Evolutionary conservation across 169 alveolate species (phyloP), one percentile per base, ranked within the genome.

Genomic region (Plasmodium chabaudi): DNA sequence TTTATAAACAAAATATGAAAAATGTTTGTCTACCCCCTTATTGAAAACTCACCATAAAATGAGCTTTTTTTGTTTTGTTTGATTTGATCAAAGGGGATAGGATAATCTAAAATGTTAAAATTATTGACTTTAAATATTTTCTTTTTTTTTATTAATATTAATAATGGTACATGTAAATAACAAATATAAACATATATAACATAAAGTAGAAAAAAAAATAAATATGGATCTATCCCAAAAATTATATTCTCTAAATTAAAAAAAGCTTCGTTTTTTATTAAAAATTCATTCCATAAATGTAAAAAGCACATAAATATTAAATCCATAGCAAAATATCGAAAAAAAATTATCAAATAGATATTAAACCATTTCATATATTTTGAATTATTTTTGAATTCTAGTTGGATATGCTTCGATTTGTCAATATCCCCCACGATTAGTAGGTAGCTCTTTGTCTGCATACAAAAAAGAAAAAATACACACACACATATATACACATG

Each of bases 291-390:
- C 19, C 69, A 74, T 68, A 25, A 65, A 49, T 77, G 71, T 23
- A 77, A 12, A 12, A 77, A 49, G 59, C 88, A 77, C 72, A 77
- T 63, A 13, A 77, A 77, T 7, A 77, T 56, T 9, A 77, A 13
- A 57, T 77, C 88, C 9, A 77, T 46, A 23, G 77, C 88, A 55
- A 77, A 51, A n/a, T 77, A 77, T 13, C 65, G 63, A 15, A 67
- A 77, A 68, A 63, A 77, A 25, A 77, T 56, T 9, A 77, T 15
- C 3, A 77, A 46, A 46, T 63, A 77, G 9, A 77, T 57, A 27
- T 77, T 77, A 67, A 63, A 77, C 69, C 27, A 56, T 44, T 63
- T 64, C 9, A 46, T 53, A 13, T 56, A 61, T 25, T 61, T 75
- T 12, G 75, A 49, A 5, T 44, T 77, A n/a, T 63, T 74, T 17